Evolutionary conservation across 1,284 basidiomycete species (phyloP).

Genomic region (Papiliotrema terrestris): DNA sequence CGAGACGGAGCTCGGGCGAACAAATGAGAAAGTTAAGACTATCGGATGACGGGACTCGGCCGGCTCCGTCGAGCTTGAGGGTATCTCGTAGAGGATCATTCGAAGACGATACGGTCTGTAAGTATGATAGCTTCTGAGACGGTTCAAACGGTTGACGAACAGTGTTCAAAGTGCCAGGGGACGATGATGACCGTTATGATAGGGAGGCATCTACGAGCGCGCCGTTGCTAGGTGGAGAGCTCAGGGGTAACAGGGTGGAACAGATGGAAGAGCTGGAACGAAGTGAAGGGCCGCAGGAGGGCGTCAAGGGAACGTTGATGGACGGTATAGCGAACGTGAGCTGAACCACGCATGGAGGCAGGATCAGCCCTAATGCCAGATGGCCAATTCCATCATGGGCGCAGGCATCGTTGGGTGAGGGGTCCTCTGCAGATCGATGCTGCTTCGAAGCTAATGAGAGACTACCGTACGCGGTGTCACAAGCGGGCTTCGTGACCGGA

Average conservation of each 20-base stretch:
- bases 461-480: conserved; percentile 83
- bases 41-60: neutral
- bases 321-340: conserved; percentile 48
- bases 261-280: conserved; percentile 29
- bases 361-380: conserved; percentile 27
- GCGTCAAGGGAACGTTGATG: conserved; percentile 36
- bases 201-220: conserved; percentile 1
- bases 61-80: neutral
- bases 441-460: conserved; percentile 52
- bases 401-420: conserved; percentile 83
- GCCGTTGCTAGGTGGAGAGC: neutral
- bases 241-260: conserved; percentile 1
- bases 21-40: neutral
- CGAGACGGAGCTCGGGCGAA: neutral
- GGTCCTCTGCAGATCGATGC: neutral
- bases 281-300: conserved; percentile 28
- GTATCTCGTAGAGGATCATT: neutral
- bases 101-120: neutral
- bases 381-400: conserved; percentile 91
- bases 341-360: neutral
- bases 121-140: neutral
- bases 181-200: conserved; percentile 13
- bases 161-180: conserved; percentile 35
- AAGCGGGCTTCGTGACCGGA: conserved; percentile 89
- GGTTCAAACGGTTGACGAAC: neutral